Percentiles rank a stretch among this genome's conserved stretches.
These are phyloP conservation scores for Leccinum incarnatum DNA, from an alignment of 768 basidiomycete genomes.

Conservation along the genomic window DNA sequence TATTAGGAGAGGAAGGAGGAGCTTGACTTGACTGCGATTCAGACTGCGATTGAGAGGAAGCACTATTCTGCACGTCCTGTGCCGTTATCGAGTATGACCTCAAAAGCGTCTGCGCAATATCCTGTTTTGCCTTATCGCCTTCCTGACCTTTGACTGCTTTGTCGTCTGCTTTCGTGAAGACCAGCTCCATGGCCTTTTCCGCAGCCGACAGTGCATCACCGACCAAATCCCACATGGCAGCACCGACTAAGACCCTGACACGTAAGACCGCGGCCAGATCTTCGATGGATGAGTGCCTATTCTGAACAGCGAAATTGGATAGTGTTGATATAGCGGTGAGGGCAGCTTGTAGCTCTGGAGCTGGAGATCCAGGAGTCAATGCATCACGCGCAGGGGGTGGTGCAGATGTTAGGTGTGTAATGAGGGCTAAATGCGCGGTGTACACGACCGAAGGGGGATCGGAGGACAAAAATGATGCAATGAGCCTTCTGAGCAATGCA, in stretches of 20 bases:
- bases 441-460: slow-evolving; percentile 57
- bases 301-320: slow-evolving; percentile 27
- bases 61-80: slow-evolving; percentile 26
- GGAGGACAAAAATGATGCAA: slow-evolving; percentile 42
- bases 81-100: slow-evolving; percentile 31
- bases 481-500: slow-evolving; percentile 52
- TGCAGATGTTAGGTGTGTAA: slow-evolving; percentile 40
- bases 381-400: slow-evolving; percentile 4
- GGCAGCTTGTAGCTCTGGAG: slow-evolving; percentile 29
- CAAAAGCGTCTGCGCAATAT: slow-evolving; percentile 12
- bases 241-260: slow-evolving; percentile 52
- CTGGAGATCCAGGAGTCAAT: slow-evolving; percentile 4
- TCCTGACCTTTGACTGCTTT: slow-evolving; percentile 1
- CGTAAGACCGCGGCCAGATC: slow-evolving; percentile 55
- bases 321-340: slow-evolving; percentile 35
- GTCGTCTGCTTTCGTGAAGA: slow-evolving; percentile 19
- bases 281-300: slow-evolving; percentile 42
- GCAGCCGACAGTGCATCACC: slow-evolving; percentile 44
- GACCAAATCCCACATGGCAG: slow-evolving; percentile 54
- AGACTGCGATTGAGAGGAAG: slow-evolving; percentile 19
- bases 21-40: slow-evolving; percentile 13
- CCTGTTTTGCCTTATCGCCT: slow-evolving; percentile 12
- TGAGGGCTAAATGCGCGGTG: slow-evolving; percentile 52
- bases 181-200: slow-evolving; percentile 50
- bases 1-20: neutral